phyloP scores from a whole-genome alignment of 345 rosid genomes.

The Erodium maritimum region DNA sequence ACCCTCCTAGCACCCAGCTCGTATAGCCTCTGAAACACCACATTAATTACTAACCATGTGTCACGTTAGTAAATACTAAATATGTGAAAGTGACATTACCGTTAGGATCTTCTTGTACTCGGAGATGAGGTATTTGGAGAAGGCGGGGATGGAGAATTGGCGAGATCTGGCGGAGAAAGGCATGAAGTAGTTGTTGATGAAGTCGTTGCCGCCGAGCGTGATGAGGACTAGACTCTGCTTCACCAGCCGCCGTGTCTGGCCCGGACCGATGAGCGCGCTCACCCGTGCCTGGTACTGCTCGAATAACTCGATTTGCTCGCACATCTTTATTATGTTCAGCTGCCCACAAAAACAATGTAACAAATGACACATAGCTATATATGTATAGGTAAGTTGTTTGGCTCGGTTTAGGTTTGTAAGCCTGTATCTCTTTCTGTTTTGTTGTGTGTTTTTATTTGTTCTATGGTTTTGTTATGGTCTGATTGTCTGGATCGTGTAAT shows the following conservation, averaged over 20 bases:
- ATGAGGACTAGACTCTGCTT: constrained; percentile 37
- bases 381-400: no score
- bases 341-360: constrained; percentile 2
- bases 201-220: constrained; percentile 51
- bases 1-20: constrained; percentile 37
- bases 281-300: constrained; percentile 32
- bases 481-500: no score
- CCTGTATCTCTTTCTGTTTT: no score
- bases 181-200: constrained; percentile 43
- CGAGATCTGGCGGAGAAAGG: constrained; percentile 38
- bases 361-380: no score
- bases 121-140: constrained; percentile 27
- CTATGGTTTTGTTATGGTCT: no score
- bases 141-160: constrained; percentile 27
- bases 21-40: constrained; percentile 14
- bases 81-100: constrained; percentile 10
- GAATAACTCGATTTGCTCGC: constrained; percentile 25
- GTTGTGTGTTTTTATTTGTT: no score
- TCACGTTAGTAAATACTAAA: no score
- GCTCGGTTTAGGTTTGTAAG: no score
- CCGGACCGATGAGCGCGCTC: constrained; percentile 22
- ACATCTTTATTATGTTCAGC: constrained; percentile 33
- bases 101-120: constrained; percentile 32
- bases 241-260: constrained; percentile 24
- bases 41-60: no score